Evolutionary conservation across 768 basidiomycete species (phyloP).

Genomic region (Russula griseocarnosa): DNA sequence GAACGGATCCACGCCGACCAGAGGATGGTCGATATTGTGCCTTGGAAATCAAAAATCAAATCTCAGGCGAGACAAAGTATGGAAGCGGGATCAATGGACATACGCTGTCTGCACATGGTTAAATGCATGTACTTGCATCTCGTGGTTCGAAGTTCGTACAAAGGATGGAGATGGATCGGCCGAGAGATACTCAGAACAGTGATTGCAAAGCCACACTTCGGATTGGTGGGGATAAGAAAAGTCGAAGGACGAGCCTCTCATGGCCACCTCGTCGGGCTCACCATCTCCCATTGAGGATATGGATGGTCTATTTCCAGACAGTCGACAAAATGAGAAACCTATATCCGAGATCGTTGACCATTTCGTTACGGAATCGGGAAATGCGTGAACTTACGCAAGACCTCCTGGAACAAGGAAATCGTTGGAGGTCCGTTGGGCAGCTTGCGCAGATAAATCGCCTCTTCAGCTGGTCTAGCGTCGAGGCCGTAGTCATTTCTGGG

Average conservation of each 20-base stretch:
- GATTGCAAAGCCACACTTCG: slow-evolving; percentile 23
- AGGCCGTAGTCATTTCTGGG: neutral
- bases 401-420: slow-evolving; percentile 5
- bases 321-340: slow-evolving; percentile 12
- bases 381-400: slow-evolving; percentile 13
- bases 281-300: slow-evolving; percentile 10
- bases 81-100: neutral
- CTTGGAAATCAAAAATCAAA: neutral
- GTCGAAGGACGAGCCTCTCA: neutral
- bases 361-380: neutral
- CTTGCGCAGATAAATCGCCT: slow-evolving; percentile 9
- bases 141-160: neutral
- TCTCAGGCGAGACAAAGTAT: neutral
- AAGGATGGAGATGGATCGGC: neutral
- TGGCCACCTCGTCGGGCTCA: neutral
- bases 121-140: neutral
- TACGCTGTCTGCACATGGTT: slow-evolving; percentile 10
- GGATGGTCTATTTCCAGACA: neutral
- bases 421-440: neutral
- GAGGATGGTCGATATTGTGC: slow-evolving; percentile 9
- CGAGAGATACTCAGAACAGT: slow-evolving; percentile 11
- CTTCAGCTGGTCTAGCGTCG: slow-evolving; percentile 10
- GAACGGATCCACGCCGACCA: slow-evolving; percentile 14
- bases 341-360: neutral
- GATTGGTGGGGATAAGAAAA: neutral